Base-by-base conservation (phyloP, 306 rosid genomes). In the Casuarina equisetifolia region DNA sequence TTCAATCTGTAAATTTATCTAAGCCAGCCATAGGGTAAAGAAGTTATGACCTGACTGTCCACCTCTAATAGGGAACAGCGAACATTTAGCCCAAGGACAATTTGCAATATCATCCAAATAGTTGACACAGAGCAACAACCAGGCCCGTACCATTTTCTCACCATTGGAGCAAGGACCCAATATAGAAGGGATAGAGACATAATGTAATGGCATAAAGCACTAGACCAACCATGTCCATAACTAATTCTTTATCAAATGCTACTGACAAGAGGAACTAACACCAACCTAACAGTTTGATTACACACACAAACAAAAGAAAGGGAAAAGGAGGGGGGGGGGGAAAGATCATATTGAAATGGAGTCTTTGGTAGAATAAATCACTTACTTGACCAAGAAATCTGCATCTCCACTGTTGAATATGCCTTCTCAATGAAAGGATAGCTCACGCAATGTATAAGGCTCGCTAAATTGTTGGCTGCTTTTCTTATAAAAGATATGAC, bases 381-480 rank as follows among this genome's bases (percentile, higher is more conserved):
- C 86, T 79, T 83, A 79, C 86, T 83, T 83, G 86, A 79, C 81
- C 75, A 70, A 36, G 76, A 75, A 79, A 79, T 44, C 73, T 70
- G 82, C 82, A 71, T 74, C 86, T 75, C 81, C 83, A 79, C 67
- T 75, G 75, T 73, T 72, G 86, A 70, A 72, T 32, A 52, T 69
- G 71, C 79, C 84, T 83, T 75, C 64, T 70, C 80, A 75, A 83
- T 71, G 70, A 69, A 74, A 61, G 76, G 52, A 53, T 43, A 63
- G 25, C 72, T 69, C 82, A 77, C 44, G 76, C 75, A 82, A 82
- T 57, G 72, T 70, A 73, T 62, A 69, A 70, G 54, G 75, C 35
- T 75, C 79, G 61, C 74, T 74, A 62, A 74, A 16, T 78, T 50
- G 50, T 69, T 74, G 73, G 79, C 69, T 73, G 79, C 75, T 19